A percentile compares a stretch with the other conserved stretches of the same genome.
phyloP scores from a whole-genome alignment of 306 rosid species.

The Quercus gilva region DNA sequence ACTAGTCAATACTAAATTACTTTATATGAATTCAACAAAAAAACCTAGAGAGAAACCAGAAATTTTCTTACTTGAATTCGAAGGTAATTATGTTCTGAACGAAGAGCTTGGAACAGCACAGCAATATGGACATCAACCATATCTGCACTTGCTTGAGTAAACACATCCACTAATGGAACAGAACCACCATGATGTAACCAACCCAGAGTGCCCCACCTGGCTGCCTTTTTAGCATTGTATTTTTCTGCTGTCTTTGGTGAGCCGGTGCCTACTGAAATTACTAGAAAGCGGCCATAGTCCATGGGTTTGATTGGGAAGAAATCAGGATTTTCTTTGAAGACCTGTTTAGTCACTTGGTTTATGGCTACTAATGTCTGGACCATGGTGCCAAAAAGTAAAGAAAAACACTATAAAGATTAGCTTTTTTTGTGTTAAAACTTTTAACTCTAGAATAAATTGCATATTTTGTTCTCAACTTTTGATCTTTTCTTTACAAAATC shows the following conservation, averaged over 20 bases:
- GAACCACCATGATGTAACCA: slow-evolving; percentile 27
- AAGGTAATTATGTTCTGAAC: slow-evolving; percentile 18
- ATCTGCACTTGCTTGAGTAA: slow-evolving; percentile 29
- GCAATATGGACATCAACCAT: slow-evolving; percentile 29
- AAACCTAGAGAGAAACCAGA: background rate
- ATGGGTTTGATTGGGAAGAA: slow-evolving; percentile 35
- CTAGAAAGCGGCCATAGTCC: slow-evolving; percentile 28
- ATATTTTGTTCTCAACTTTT: no score
- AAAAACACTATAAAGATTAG: background rate
- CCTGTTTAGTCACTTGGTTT: slow-evolving; percentile 33
- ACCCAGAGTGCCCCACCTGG: slow-evolving; percentile 36
- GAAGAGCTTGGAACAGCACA: slow-evolving; percentile 29
- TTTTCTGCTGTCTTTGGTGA: slow-evolving; percentile 25
- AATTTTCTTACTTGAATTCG: slow-evolving; percentile 22
- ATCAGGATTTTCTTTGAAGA: slow-evolving; percentile 19
- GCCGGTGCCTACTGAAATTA: slow-evolving; percentile 47
- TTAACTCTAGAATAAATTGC: background rate
- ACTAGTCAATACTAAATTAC: background rate
- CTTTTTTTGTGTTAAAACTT: background rate
- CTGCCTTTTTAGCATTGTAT: slow-evolving; percentile 23
- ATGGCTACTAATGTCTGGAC: slow-evolving; percentile 32
- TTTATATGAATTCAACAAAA: background rate
- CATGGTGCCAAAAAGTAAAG: background rate
- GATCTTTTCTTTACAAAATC: no score
- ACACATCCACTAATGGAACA: slow-evolving; percentile 23